These are phyloP conservation scores for Narthecium ossifragum DNA, from an alignment of 106 monocot genomes.

Conservation along the genomic window DNA sequence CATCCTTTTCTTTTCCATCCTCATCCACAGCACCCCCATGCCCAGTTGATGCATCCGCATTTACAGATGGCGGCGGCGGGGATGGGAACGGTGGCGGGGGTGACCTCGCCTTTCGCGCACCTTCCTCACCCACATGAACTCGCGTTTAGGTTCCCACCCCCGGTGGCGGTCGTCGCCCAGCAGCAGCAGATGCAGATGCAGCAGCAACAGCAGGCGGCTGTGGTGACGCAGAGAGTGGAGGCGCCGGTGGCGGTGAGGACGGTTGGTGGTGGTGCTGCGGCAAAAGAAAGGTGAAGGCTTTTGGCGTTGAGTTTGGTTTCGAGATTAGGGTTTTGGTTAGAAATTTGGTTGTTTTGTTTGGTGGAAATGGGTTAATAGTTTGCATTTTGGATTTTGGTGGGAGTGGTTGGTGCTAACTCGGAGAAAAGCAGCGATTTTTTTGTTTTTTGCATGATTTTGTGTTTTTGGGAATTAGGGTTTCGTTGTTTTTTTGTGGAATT, in stretches of 20 bases:
- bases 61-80: no score
- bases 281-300: slow-evolving; percentile 44
- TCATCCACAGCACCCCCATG: slow-evolving; percentile 1
- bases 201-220: neutral
- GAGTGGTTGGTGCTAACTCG: neutral
- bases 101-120: slow-evolving; percentile 23
- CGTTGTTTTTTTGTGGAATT: neutral
- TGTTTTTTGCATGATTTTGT: neutral
- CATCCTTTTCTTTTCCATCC: slow-evolving; percentile 21
- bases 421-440: neutral
- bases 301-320: neutral
- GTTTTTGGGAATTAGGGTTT: neutral
- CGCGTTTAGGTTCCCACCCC: slow-evolving; percentile 24
- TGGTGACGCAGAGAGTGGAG: slow-evolving; percentile 8
- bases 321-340: slow-evolving; percentile 2
- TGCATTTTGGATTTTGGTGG: neutral
- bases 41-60: no score
- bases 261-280: slow-evolving; percentile 10
- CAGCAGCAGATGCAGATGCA: slow-evolving; percentile 5
- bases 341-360: neutral
- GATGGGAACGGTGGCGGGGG: no score
- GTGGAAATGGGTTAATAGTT: slow-evolving; percentile 7
- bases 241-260: slow-evolving; percentile 1
- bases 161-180: slow-evolving; percentile 2
- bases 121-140: slow-evolving; percentile 34